These are phyloP conservation scores for Pseudocercospora eumusae DNA, from an alignment of 2,329 filamentous ascomycete species.

Conservation along the genomic window DNA sequence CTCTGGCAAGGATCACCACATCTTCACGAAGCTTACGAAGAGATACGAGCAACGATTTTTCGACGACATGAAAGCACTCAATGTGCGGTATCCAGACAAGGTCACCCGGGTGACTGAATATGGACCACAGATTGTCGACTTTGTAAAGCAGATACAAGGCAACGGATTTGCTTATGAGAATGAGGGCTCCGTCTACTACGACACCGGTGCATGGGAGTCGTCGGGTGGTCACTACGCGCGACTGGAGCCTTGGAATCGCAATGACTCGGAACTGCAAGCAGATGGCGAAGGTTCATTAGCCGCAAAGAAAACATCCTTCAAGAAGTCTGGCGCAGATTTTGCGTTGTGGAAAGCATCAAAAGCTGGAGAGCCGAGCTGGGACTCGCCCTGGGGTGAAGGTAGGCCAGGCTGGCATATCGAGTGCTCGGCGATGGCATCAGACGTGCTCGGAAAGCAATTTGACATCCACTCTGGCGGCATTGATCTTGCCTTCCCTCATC, in stretches of 20 bases:
- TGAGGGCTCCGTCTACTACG: conserved; percentile 85
- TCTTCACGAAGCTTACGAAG: conserved; percentile 84
- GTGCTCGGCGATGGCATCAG: conserved; percentile 93
- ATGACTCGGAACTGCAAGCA: conserved; percentile 77
- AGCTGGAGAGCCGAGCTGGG: conserved; percentile 87
- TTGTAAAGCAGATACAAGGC: conserved; percentile 77
- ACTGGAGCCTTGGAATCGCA: conserved; percentile 79
- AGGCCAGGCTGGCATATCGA: conserved; percentile 96
- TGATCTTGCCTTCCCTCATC: conserved; percentile 87
- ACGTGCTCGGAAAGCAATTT: conserved; percentile 79
- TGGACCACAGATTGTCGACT: conserved; percentile 79
- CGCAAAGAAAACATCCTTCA: conserved; percentile 57
- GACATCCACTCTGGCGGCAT: conserved; percentile 93
- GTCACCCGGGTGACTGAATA: conserved; percentile 92
- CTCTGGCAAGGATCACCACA: conserved; percentile 63
- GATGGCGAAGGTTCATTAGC: conserved; percentile 85
- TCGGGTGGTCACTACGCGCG: conserved; percentile 83
- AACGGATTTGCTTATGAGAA: conserved; percentile 79
- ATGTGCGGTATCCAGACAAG: conserved; percentile 78
- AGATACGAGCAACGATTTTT: conserved; percentile 87
- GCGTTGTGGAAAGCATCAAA: conserved; percentile 93
- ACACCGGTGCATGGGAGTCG: conserved; percentile 81
- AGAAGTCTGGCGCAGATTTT: conserved; percentile 80
- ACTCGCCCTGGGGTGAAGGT: conserved; percentile 82
- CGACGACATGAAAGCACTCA: conserved; percentile 82